Percentiles rank a stretch among this genome's conserved stretches.
Conservation (phyloP, 1,284 basidiomycete species). For the Pterulicium gracile region DNA sequence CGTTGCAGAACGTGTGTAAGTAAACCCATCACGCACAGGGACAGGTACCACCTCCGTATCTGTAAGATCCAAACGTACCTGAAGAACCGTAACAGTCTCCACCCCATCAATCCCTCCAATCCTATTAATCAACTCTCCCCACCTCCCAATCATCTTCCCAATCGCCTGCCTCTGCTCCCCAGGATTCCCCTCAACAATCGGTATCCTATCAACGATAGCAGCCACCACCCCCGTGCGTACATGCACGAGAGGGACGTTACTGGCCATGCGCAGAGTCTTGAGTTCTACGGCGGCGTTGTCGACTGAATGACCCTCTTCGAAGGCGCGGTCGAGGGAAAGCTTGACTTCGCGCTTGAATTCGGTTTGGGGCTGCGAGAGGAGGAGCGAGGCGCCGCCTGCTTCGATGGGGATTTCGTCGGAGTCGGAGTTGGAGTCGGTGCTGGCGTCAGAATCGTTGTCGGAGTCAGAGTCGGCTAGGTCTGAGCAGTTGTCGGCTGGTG, state of each 20-base stretch:
- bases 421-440: constrained; percentile 14
- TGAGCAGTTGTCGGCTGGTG: constrained; percentile 45
- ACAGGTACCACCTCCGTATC: too few species aligned
- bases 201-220: constrained; percentile 59
- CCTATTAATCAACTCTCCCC: constrained; percentile 62
- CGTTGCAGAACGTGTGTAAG: constrained; percentile 5
- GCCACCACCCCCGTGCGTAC: constrained; percentile 74
- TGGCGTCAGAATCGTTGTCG: constrained; percentile 24
- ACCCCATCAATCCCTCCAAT: constrained; percentile 71
- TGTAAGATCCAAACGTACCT: too few species aligned
- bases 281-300: constrained; percentile 90
- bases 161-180: constrained; percentile 53
- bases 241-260: constrained; percentile 71
- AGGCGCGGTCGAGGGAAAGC: constrained; percentile 81
- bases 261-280: constrained; percentile 91
- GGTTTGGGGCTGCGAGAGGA: constrained; percentile 27
- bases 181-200: constrained; percentile 40
- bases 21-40: too few species aligned
- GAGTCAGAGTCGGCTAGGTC: constrained; percentile 23
- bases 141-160: constrained; percentile 43
- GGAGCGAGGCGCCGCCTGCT: constrained; percentile 22
- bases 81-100: constrained; percentile 60
- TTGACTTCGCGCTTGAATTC: constrained; percentile 75
- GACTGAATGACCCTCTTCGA: constrained; percentile 81
- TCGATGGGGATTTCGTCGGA: constrained; percentile 24